A percentile compares a stretch with the other conserved stretches of the same genome.
Evolutionary conservation across 805 yeast genomes (phyloP).

Genomic region (Candida tallmaniae): DNA sequence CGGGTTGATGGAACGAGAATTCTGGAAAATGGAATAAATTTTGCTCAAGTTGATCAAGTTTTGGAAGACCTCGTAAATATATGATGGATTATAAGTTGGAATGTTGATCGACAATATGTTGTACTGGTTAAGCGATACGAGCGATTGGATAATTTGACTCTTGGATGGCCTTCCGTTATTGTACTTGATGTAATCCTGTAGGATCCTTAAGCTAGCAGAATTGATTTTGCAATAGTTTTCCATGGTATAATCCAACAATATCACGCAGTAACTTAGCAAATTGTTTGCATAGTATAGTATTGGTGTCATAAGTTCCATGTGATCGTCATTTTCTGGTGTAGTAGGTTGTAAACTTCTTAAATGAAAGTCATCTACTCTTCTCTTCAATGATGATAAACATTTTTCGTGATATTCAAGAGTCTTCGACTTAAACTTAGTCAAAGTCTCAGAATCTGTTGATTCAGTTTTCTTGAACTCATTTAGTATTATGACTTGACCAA

Average conservation of each 20-base stretch:
- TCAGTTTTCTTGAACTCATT: conserved; percentile 12
- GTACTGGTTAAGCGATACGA: conserved; percentile 9
- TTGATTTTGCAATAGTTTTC: conserved; percentile 11
- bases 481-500: conserved; percentile 15
- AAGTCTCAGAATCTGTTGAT: not conserved
- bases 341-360: not conserved
- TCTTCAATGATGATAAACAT: conserved; percentile 8
- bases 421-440: conserved; percentile 10
- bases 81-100: conserved; percentile 21
- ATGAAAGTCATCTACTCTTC: conserved; percentile 5
- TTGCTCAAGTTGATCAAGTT: conserved; percentile 11
- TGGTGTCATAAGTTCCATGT: conserved; percentile 13
- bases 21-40: conserved; percentile 6
- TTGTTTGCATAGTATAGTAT: conserved; percentile 12
- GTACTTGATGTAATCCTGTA: conserved; percentile 6
- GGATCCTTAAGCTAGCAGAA: conserved; percentile 5
- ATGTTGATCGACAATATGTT: conserved; percentile 16
- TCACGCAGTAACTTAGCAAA: conserved; percentile 10
- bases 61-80: conserved; percentile 15
- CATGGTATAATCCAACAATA: conserved; percentile 12
- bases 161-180: conserved; percentile 7
- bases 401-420: conserved; percentile 13
- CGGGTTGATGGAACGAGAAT: not conserved
- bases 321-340: conserved; percentile 6
- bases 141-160: conserved; percentile 3